Base-by-base conservation (phyloP, 345 rosid genomes). In the Rhodamnia rubescens region DNA sequence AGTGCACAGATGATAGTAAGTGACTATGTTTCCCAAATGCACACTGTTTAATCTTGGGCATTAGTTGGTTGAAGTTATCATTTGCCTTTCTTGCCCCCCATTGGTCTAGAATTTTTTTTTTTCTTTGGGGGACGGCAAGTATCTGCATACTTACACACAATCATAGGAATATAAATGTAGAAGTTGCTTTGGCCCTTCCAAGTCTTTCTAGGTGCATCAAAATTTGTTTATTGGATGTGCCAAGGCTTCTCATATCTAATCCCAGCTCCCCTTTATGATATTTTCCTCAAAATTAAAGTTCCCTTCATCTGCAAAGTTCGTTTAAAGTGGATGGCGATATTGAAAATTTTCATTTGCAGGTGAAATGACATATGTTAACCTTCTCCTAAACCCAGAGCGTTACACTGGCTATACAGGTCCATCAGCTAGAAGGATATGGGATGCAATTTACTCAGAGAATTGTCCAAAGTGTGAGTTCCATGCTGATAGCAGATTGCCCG, bases 351-450 rank as follows among this genome's bases (percentile, higher is more conserved):
- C 55, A 5, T 87, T 88, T 87, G 81, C 94, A 96, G 99, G 89
- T 88, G 96, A 94, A 50, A 90, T 95, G 99, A 96, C 96, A 9
- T 96, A 95, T 93, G 99, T 96, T 81, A 96, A 96, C 93, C 95
- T 96, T 88, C 94, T 87, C 83, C 85, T 95, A 88, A 96, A 96
- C 90, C 98, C 98, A 44, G 99, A 96, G 84, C 95, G 96, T 47
- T 96, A 92, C 82, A 96, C 98, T 85, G 98, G 99, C 82, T 95
- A 96, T 53, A 87, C 87, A 86, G 99, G 98, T 83, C 93, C 99
- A 42, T 95, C 98, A 32, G 98, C 99, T 88, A 89, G 98, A 92
- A 93, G 99, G 91, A 94, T 96, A 91, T 96, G 99, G 99, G 99
- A 96, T 88, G 95, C 99, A 51, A 87, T 95, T 74, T 96, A 96